Evolutionary conservation across 2,329 filamentous ascomycete genomes (phyloP).

Genomic region (Fusarium aywerte): DNA sequence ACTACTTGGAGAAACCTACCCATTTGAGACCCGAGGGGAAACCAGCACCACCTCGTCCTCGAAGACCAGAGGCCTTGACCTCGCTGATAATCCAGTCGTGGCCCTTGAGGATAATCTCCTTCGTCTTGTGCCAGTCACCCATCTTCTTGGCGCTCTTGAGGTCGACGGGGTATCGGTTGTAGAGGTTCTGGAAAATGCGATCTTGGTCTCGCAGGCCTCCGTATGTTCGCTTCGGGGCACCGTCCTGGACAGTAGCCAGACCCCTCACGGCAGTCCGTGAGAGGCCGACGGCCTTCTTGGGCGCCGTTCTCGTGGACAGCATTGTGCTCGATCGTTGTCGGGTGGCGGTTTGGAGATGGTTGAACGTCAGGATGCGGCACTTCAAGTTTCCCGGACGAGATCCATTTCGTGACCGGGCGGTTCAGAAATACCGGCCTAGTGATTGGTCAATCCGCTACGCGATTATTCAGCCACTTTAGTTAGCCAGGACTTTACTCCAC

Average conservation of each 20-base stretch:
- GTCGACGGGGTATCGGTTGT: slow-evolving; percentile 90
- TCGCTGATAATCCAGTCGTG: slow-evolving; percentile 99
- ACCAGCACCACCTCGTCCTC: slow-evolving; percentile 95
- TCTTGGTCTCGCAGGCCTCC: slow-evolving; percentile 95
- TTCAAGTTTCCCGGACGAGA: slow-evolving; percentile 51
- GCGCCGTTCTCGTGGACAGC: slow-evolving; percentile 59
- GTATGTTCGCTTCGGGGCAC: slow-evolving; percentile 75
- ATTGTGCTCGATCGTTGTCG: slow-evolving; percentile 53
- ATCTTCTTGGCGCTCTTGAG: slow-evolving; percentile 96
- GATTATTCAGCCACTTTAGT: slow-evolving; percentile 46
- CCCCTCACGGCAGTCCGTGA: slow-evolving; percentile 66
- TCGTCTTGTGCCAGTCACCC: slow-evolving; percentile 99
- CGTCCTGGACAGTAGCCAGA: slow-evolving; percentile 85
- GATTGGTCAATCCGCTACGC: slow-evolving; percentile 56
- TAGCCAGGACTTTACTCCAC: slow-evolving; percentile 45
- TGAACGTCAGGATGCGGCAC: slow-evolving; percentile 51
- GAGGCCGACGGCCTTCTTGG: slow-evolving; percentile 53
- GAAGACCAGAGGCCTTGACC: slow-evolving; percentile 94
- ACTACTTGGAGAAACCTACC: slow-evolving; percentile 66
- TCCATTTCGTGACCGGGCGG: slow-evolving; percentile 45
- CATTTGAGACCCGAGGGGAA: slow-evolving; percentile 99
- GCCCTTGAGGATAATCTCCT: slow-evolving; percentile 96
- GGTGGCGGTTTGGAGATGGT: slow-evolving; percentile 47
- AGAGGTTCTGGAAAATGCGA: slow-evolving; percentile 98
- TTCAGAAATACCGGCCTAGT: slow-evolving; percentile 52